These are phyloP conservation scores for Saturnispora hagleri DNA, from an alignment of 805 yeast species.

Conservation along the genomic window DNA sequence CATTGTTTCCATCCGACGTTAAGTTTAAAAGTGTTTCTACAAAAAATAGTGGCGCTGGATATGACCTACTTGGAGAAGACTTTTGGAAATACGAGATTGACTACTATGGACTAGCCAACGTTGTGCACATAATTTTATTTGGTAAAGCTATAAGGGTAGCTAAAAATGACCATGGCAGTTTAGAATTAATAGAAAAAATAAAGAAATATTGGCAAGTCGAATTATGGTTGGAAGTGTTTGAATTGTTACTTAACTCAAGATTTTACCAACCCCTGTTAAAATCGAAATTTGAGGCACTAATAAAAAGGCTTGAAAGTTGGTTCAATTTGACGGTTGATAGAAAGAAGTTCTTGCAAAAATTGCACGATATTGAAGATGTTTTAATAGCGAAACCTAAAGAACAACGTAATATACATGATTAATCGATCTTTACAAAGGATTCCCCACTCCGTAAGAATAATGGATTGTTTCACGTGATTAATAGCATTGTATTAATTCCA, in stretches of 20 bases:
- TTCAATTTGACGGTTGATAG: conserved; percentile 12
- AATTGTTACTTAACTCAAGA: conserved; percentile 52
- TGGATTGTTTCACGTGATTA: background rate
- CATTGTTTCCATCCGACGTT: conserved; percentile 40
- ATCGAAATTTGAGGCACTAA: conserved; percentile 4
- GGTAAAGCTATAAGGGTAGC: conserved; percentile 47
- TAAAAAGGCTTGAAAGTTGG: conserved; percentile 15
- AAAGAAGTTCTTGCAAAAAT: conserved; percentile 7
- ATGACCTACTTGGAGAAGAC: conserved; percentile 48
- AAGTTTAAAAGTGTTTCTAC: conserved; percentile 53
- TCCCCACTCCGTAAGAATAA: too few relatives aligned
- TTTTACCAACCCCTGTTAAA: background rate
- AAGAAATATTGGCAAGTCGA: conserved; percentile 71
- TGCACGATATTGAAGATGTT: conserved; percentile 7
- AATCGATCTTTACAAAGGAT: background rate
- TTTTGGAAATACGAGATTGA: conserved; percentile 79
- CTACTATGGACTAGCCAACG: conserved; percentile 72
- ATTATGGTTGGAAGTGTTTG: conserved; percentile 63
- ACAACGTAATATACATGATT: background rate
- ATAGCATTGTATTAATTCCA: too few relatives aligned
- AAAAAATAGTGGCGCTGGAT: conserved; percentile 51
- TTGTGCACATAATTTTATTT: conserved; percentile 64
- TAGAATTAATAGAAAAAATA: conserved; percentile 35
- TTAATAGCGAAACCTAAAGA: conserved; percentile 7
- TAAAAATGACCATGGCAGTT: conserved; percentile 18